Evolutionary conservation across 345 rosid genomes (phyloP).

Genomic region (Gossypium arboreum): DNA sequence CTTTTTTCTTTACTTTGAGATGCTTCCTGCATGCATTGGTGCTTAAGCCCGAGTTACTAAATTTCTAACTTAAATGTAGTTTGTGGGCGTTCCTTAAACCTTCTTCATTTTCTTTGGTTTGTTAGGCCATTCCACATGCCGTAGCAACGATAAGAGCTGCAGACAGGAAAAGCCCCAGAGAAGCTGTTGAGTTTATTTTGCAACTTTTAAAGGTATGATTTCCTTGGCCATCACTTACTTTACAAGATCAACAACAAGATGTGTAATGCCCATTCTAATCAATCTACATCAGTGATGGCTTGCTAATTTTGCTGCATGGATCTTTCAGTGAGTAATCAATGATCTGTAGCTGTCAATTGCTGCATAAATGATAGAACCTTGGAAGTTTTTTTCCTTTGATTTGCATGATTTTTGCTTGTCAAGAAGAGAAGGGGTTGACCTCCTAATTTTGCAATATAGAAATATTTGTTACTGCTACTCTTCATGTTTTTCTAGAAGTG

Average conservation of each 20-base stretch:
- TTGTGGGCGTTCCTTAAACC: background rate
- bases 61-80: background rate
- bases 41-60: background rate
- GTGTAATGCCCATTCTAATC: background rate
- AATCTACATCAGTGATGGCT: background rate
- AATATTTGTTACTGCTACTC: background rate
- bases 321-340: background rate
- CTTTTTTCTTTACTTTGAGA: background rate
- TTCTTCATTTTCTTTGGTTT: constrained; percentile 14
- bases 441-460: constrained; percentile 7
- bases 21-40: background rate
- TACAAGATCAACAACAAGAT: background rate
- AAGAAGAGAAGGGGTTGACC: background rate
- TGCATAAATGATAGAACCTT: background rate
- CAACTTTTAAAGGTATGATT: constrained; percentile 80
- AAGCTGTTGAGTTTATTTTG: constrained; percentile 93
- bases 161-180: constrained; percentile 92
- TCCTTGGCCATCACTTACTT: constrained; percentile 1
- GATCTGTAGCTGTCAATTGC: background rate
- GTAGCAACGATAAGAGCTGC: constrained; percentile 78
- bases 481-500: background rate
- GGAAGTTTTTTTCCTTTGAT: background rate
- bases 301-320: background rate
- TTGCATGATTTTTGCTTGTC: constrained; percentile 6
- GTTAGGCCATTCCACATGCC: constrained; percentile 90